Conservation (phyloP, 2,329 filamentous ascomycete genomes). For the Torrubiella hemipterigena region DNA sequence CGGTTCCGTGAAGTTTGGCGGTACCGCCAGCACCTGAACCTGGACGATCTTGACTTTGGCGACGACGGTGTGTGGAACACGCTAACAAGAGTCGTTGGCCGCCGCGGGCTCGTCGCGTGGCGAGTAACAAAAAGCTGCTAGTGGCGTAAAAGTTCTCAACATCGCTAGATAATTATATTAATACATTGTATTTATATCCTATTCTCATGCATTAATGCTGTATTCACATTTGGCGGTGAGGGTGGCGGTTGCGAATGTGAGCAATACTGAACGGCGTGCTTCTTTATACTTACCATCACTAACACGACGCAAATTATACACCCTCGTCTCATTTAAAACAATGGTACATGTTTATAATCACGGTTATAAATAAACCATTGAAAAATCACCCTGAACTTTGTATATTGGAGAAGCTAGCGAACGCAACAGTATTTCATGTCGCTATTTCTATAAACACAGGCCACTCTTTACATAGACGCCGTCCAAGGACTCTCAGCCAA, state of each 20-base stretch:
- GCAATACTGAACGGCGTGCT: too few species aligned
- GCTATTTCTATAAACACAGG: too few species aligned
- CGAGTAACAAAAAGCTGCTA: conserved; percentile 51
- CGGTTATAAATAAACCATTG: background rate
- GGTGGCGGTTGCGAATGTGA: too few species aligned
- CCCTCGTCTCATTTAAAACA: too few species aligned
- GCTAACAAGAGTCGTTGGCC: conserved; percentile 52
- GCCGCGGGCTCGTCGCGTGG: conserved; percentile 50
- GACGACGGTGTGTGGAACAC: conserved; percentile 67
- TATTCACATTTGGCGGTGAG: too few species aligned
- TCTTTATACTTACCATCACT: too few species aligned
- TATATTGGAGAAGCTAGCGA: conserved; percentile 6
- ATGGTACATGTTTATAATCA: background rate
- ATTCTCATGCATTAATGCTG: too few species aligned
- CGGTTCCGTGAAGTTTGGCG: conserved; percentile 60
- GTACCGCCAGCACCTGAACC: conserved; percentile 55
- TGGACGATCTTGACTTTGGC: conserved; percentile 71
- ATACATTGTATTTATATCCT: too few species aligned
- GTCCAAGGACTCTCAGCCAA: too few species aligned
- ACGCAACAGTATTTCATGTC: too few species aligned
- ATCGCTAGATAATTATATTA: too few species aligned
- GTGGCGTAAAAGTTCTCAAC: background rate
- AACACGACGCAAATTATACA: too few species aligned
- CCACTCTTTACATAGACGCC: background rate
- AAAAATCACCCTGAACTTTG: conserved; percentile 1